Conservation (phyloP, 1,284 basidiomycete species). For the Ganoderma lingzhi region DNA sequence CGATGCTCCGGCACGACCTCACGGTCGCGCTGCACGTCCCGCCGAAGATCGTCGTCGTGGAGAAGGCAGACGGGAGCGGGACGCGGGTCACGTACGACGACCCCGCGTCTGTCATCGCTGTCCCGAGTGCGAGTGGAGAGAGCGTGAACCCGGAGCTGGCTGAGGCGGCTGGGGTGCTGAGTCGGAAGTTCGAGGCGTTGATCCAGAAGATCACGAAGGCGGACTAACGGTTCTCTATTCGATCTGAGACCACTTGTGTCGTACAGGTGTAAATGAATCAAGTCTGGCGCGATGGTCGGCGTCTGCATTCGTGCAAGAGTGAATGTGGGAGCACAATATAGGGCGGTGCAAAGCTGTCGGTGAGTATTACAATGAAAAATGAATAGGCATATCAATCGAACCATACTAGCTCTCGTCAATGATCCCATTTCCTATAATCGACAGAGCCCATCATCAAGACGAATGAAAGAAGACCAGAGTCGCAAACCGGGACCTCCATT, state of each 20-base stretch:
- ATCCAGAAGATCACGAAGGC: constrained; percentile 37
- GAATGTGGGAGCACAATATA: neutral
- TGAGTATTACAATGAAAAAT: neutral
- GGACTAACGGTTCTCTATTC: neutral
- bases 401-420: too few relatives aligned
- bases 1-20: constrained; percentile 54
- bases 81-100: constrained; percentile 58
- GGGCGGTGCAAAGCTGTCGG: neutral
- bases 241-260: neutral
- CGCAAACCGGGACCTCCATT: too few relatives aligned
- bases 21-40: constrained; percentile 55
- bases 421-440: too few relatives aligned
- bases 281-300: neutral
- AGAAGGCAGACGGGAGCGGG: constrained; percentile 47
- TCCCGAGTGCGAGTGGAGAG: constrained; percentile 27
- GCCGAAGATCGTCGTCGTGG: constrained; percentile 54
- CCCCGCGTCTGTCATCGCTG: constrained; percentile 51
- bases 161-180: constrained; percentile 47
- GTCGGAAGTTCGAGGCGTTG: constrained; percentile 55
- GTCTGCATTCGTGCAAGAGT: neutral
- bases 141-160: constrained; percentile 43
- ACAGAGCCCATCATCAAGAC: too few relatives aligned
- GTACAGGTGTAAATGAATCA: neutral
- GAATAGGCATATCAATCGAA: too few relatives aligned
- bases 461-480: too few relatives aligned